phyloP scores from a whole-genome alignment of 2,329 filamentous ascomycete genomes.

The Talaromyces rugulosus region DNA sequence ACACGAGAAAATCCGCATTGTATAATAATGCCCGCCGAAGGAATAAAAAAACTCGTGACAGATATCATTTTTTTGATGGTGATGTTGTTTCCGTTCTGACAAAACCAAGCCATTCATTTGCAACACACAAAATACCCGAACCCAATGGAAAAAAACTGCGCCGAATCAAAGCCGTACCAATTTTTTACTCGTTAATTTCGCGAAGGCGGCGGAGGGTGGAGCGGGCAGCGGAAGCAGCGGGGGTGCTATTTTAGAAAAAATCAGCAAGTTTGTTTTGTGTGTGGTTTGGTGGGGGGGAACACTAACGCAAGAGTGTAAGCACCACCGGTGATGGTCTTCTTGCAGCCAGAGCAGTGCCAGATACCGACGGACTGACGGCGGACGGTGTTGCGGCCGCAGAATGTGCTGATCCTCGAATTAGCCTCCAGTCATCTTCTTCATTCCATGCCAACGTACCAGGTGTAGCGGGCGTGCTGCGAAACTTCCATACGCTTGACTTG shows the following conservation, averaged over 20 bases:
- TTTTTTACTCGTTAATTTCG: slow-evolving; percentile 78
- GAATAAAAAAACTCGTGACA: slow-evolving; percentile 9
- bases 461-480: slow-evolving; percentile 94
- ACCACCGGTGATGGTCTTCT: slow-evolving; percentile 89
- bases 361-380: slow-evolving; percentile 89
- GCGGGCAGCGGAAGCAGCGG: slow-evolving; percentile 87
- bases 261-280: slow-evolving; percentile 12
- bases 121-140: slow-evolving; percentile 12
- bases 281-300: slow-evolving; percentile 11
- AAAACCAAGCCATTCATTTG: slow-evolving; percentile 13
- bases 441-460: slow-evolving; percentile 43
- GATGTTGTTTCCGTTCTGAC: slow-evolving; percentile 8
- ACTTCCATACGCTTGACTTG: slow-evolving; percentile 99
- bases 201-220: slow-evolving; percentile 95
- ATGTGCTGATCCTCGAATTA: slow-evolving; percentile 57
- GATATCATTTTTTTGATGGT: slow-evolving; percentile 11
- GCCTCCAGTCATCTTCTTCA: neutral
- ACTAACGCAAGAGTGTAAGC: slow-evolving; percentile 97
- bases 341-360: slow-evolving; percentile 95
- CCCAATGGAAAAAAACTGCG: slow-evolving; percentile 11
- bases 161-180: slow-evolving; percentile 36
- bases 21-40: slow-evolving; percentile 12
- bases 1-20: slow-evolving; percentile 13
- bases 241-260: slow-evolving; percentile 59
- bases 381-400: slow-evolving; percentile 96